Evolutionary conservation across 306 rosid genomes (phyloP), one percentile per base, ranked within the genome.

Genomic region (Sophora flavescens): DNA sequence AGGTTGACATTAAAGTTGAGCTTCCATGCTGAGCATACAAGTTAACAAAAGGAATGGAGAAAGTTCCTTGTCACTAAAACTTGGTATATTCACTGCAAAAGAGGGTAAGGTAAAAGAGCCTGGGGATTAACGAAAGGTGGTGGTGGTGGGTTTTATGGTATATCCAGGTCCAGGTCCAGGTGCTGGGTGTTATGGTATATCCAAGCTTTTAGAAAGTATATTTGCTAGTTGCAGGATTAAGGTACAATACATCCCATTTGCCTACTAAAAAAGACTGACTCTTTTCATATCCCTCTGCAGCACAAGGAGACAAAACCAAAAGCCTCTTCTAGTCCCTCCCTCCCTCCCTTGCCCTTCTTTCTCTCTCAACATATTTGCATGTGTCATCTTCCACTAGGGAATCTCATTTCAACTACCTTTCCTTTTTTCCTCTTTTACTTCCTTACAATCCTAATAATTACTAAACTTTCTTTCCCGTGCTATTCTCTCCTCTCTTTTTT

Each of bases 131-230:
- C 83, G 76, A 96, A 91, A 91, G 98, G 54, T 86, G 73, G 83
- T 3, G 76, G 77, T 14, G 72, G 53, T 87, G 86, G 87, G 86
- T 74, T 78, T 81, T 80, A 86, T 83, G 88, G 89, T 80, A 87
- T 45, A 45, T 12, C 54, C 16, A 85, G 79, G 83, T 12, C 54
- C 16, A 85, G 79, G 83, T 22, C 22, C 22, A 22, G 22, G 22
- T 22, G 59, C 38, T 85, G 87, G 87, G 83, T 82, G 85, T 83
- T 81, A 89, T 85, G 88, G 96, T 82, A 91, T 95, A 88, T 88
- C 88, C 84, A 68, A 87, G 86, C 96, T 92, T 92, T 96, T 89
- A 88, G 92, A 96, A 96, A 92, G 99, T 83, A 85, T 81, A 76
- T 78, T 72, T 53, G 78, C 80, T 65, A 88, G 96, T 90, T 83